A percentile compares a stretch with the other conserved stretches of the same genome.
Evolutionary conservation across 352 stramenopile species (phyloP).

Genomic region (Pythium volutum): DNA sequence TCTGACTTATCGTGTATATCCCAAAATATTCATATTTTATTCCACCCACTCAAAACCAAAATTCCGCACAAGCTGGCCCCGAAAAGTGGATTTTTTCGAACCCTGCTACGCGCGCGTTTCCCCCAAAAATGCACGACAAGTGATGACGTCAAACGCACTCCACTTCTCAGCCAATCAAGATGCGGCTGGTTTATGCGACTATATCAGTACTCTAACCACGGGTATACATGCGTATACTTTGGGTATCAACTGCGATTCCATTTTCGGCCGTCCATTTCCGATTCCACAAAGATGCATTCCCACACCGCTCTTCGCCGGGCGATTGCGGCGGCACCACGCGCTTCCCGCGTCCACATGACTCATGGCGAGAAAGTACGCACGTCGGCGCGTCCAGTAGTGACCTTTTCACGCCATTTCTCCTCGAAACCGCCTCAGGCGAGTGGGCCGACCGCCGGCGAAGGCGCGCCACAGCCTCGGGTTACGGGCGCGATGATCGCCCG

Average conservation of each 20-base stretch:
- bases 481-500: slow-evolving; percentile 44
- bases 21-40: no score
- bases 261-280: not conserved
- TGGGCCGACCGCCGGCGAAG: not conserved
- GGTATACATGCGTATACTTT: slow-evolving; percentile 8
- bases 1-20: no score
- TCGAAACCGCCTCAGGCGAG: not conserved
- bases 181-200: not conserved
- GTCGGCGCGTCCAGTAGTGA: not conserved
- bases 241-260: not conserved
- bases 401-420: not conserved
- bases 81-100: no score
- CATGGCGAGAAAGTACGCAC: not conserved
- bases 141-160: slow-evolving; percentile 1
- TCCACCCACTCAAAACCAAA: no score
- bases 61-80: no score
- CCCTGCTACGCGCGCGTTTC: no score
- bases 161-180: not conserved
- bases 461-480: slow-evolving; percentile 14
- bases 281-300: not conserved
- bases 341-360: not conserved
- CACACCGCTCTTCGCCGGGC: not conserved
- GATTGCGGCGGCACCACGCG: not conserved
- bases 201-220: not conserved
- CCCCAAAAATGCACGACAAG: not conserved